Base-by-base conservation (phyloP, 2,329 filamentous ascomycete genomes). In the Ascochyta rabiei region DNA sequence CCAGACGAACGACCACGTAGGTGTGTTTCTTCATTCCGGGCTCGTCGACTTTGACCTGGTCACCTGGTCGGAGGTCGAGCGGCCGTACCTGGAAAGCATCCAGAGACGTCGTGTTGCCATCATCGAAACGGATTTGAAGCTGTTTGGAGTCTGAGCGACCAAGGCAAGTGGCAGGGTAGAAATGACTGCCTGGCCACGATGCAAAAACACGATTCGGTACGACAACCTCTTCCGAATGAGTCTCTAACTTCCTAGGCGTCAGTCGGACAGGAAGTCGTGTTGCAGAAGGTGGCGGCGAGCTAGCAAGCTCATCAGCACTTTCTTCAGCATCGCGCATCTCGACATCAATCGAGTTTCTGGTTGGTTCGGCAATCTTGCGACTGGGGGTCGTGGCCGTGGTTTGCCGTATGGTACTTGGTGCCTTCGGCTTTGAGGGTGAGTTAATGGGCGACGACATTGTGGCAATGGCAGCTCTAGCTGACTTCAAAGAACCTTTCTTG, bases 141-240 rank as follows among this genome's bases (percentile, higher is more conserved):
- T 77, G 78, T 10, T 73, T 68, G 2, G 70, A 64, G 39, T 75
- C 68, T 18, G 79, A 73, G 15, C 71, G 73, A 2, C 80, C 81
- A 30, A 86, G 68, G 61, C 81, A 87, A n/a, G 80, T 84, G 8
- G 82, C 85, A 42, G 85, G 84, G 64, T 85, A 86, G 66, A 82
- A 87, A 48, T 79, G 79, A 42, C 76, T 80, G 18, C 81, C 80
- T 59, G 80, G 84, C 79, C 85, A 88, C 24, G 78, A 76, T 7
- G 85, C 84, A 57, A 87, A 79, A 0, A 87, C 79, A 56, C 85
- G 79, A 48, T 82, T 81, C 5, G 80, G 79, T 12, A 77, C 75
- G 21, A 79, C 61, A 9, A 75, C 33, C 23, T 68, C 62, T 12
- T 56, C 60, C 1, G 16, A 7, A 4, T 46, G 13, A 10, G 28